Conservation (phyloP, 2,329 filamentous ascomycete genomes). For the Calonectria hongkongensis region DNA sequence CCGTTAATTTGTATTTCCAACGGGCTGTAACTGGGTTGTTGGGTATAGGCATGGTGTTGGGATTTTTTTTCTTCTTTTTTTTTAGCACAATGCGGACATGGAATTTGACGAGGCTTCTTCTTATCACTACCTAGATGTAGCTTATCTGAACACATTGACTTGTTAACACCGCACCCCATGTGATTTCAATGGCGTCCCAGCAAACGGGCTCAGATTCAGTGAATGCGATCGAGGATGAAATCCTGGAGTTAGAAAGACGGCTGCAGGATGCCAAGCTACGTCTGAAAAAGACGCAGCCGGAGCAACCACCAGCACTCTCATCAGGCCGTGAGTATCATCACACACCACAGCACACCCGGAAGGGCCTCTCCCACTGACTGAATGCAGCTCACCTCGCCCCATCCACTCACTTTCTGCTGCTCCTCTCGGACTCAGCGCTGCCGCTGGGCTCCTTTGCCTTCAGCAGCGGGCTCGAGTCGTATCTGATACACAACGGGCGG, state of each 20-base stretch:
- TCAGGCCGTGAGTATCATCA: constrained; percentile 43
- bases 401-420: constrained; percentile 79
- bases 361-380: constrained; percentile 6
- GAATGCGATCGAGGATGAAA: constrained; percentile 70
- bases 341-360: not conserved
- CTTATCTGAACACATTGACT: constrained; percentile 30
- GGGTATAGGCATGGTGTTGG: constrained; percentile 53
- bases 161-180: constrained; percentile 38
- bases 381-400: constrained; percentile 42
- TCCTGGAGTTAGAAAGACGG: constrained; percentile 73
- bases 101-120: constrained; percentile 48
- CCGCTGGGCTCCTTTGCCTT: constrained; percentile 92
- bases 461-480: constrained; percentile 88
- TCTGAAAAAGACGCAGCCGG: constrained; percentile 59
- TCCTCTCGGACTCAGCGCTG: constrained; percentile 87
- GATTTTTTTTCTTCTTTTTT: constrained; percentile 23
- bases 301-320: constrained; percentile 41
- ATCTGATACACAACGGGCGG: constrained; percentile 79
- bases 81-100: constrained; percentile 44
- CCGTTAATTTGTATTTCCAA: constrained; percentile 28
- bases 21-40: constrained; percentile 33
- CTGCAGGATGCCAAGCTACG: constrained; percentile 68
- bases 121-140: constrained; percentile 27
- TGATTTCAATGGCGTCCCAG: constrained; percentile 53
- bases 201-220: constrained; percentile 48